phyloP scores from a whole-genome alignment of 78 protist species.

The Planoprotostelium fungivorum region DNA sequence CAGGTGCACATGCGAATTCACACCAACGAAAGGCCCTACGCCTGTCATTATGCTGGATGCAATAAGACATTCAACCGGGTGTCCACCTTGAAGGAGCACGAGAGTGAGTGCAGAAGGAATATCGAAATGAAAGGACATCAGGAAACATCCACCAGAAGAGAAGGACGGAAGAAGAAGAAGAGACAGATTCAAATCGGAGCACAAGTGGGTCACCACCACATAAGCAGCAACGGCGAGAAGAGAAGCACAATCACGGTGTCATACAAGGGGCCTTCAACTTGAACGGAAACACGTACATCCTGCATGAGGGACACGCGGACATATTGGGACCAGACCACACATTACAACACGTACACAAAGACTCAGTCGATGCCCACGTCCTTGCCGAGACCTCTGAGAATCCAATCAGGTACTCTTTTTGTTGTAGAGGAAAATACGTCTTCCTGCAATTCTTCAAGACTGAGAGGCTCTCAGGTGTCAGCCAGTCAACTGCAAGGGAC shows the following conservation, averaged over 20 bases:
- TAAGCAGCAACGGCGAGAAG: background rate
- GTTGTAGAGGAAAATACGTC: background rate
- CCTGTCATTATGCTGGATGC: background rate
- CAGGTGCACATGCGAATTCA: background rate
- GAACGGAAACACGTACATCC: background rate
- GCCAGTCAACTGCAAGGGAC: background rate
- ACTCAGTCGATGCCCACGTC: background rate
- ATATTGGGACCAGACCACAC: background rate
- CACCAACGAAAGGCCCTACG: background rate
- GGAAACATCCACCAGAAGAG: background rate
- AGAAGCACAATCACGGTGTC: background rate
- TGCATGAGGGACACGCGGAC: background rate
- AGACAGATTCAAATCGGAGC: background rate
- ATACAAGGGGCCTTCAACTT: background rate
- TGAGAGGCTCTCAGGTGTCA: background rate
- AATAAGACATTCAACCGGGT: background rate
- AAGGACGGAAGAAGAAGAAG: background rate
- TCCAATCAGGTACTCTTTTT: background rate
- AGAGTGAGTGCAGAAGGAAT: background rate
- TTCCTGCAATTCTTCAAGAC: background rate
- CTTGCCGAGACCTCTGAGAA: background rate
- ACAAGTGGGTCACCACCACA: too few relatives aligned
- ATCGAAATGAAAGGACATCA: background rate
- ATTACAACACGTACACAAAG: background rate
- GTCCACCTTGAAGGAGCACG: background rate